Evolutionary conservation across 306 rosid genomes (phyloP).

Genomic region (Acacia acuminata): DNA sequence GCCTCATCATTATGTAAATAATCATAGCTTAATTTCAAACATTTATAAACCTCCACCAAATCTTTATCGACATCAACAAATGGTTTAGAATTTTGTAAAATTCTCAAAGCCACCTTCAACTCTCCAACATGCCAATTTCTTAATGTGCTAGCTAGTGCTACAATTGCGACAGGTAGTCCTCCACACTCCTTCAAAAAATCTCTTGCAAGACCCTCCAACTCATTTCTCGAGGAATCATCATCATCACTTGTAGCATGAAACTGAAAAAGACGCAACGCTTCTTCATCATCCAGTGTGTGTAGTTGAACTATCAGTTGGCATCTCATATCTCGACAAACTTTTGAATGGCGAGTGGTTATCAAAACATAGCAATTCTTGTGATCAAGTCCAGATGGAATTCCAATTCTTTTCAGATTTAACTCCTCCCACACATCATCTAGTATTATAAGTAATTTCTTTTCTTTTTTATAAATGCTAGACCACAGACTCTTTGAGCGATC

Average conservation of each 20-base stretch:
- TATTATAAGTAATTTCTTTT: background rate
- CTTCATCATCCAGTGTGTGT: background rate
- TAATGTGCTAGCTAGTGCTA: too few relatives aligned
- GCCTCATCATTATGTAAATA: background rate
- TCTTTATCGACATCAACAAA: too few relatives aligned
- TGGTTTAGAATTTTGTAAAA: too few relatives aligned
- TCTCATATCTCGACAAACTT: background rate
- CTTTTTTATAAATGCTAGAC: background rate
- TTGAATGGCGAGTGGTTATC: constrained; percentile 2
- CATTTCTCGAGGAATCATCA: too few relatives aligned
- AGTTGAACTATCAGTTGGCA: background rate
- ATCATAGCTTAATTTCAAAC: background rate
- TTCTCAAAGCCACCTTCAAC: too few relatives aligned
- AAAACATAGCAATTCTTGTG: constrained; percentile 4
- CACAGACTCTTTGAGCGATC: background rate
- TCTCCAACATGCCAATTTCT: too few relatives aligned
- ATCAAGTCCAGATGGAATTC: background rate
- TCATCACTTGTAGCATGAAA: background rate
- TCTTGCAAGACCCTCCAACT: too few relatives aligned
- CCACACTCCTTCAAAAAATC: too few relatives aligned
- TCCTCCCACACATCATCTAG: background rate
- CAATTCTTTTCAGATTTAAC: background rate
- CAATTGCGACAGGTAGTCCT: too few relatives aligned
- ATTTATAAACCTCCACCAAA: too few relatives aligned
- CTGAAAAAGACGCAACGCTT: constrained; percentile 1